Percentiles rank a stretch among this genome's conserved stretches.
These are phyloP conservation scores for Leptographium procerum DNA, from an alignment of 2,329 filamentous ascomycete species.

Conservation along the genomic window DNA sequence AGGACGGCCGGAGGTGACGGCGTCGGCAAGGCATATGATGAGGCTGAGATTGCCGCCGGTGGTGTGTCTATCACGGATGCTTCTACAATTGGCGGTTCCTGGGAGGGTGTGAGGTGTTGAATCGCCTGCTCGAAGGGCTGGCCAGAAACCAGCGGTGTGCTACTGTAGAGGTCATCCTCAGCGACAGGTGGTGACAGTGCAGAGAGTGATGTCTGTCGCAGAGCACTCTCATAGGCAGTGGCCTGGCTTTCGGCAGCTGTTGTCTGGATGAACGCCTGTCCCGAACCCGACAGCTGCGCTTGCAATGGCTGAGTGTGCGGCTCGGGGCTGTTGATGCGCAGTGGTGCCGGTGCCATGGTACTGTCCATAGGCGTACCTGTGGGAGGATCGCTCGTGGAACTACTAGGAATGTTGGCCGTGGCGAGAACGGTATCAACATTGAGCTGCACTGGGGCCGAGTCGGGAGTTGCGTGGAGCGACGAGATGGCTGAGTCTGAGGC, in stretches of 20 bases:
- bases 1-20: too few relatives aligned
- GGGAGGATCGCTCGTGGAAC: not conserved
- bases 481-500: conserved; percentile 3
- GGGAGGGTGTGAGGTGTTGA: not conserved
- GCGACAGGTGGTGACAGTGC: too few relatives aligned
- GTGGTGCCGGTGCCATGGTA: not conserved
- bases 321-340: not conserved
- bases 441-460: conserved; percentile 1
- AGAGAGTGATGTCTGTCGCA: not conserved
- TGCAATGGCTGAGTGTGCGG: too few relatives aligned
- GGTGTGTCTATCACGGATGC: not conserved
- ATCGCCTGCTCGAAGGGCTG: not conserved
- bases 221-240: too few relatives aligned
- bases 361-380: not conserved
- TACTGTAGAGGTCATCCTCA: conserved; percentile 23
- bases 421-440: not conserved
- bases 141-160: conserved; percentile 17
- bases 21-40: not conserved
- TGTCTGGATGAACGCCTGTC: too few relatives aligned
- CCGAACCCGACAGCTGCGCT: too few relatives aligned
- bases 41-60: too few relatives aligned
- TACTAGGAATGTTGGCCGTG: not conserved
- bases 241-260: too few relatives aligned
- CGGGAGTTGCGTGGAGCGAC: conserved; percentile 7
- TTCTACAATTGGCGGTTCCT: not conserved